Conservation (phyloP, 164 flowering plant species). For the Houttuynia cordata region DNA sequence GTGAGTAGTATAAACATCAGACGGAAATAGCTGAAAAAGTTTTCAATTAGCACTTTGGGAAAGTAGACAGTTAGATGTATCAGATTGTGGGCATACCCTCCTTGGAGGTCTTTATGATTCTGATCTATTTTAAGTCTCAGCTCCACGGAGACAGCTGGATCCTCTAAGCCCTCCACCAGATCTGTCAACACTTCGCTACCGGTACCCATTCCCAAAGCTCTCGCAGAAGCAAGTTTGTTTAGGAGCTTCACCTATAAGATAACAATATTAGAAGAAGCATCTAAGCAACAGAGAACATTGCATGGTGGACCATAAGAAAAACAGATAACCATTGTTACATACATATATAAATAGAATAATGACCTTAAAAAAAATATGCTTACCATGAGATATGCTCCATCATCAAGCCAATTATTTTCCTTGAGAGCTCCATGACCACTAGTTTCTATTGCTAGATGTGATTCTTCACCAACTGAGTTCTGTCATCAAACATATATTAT, state of each 20-base stretch:
- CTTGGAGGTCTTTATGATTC: constrained; percentile 67
- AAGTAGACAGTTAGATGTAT: neutral
- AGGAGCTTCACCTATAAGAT: constrained; percentile 76
- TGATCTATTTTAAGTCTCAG: constrained; percentile 78
- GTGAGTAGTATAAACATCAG: neutral
- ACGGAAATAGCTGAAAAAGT: neutral
- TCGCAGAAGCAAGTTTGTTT: constrained; percentile 92
- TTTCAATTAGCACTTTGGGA: neutral
- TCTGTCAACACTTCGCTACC: constrained; percentile 93
- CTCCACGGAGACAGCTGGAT: constrained; percentile 76
- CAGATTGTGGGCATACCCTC: constrained; percentile 74
- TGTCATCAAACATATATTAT: constrained; percentile 19
- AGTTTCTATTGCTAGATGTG: constrained; percentile 97
- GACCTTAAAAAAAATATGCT: constrained; percentile 4
- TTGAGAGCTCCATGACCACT: constrained; percentile 99
- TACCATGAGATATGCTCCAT: constrained; percentile 99
- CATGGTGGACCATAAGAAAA: neutral
- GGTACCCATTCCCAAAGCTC: constrained; percentile 49
- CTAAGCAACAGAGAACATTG: neutral
- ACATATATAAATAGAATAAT: neutral
- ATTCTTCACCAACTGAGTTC: constrained; percentile 88
- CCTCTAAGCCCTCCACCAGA: constrained; percentile 77
- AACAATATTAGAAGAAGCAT: neutral
- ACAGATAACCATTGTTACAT: neutral
- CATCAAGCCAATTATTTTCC: constrained; percentile 99